phyloP scores from a whole-genome alignment of 805 yeast species.

The Nakazawaea molendinolei region DNA sequence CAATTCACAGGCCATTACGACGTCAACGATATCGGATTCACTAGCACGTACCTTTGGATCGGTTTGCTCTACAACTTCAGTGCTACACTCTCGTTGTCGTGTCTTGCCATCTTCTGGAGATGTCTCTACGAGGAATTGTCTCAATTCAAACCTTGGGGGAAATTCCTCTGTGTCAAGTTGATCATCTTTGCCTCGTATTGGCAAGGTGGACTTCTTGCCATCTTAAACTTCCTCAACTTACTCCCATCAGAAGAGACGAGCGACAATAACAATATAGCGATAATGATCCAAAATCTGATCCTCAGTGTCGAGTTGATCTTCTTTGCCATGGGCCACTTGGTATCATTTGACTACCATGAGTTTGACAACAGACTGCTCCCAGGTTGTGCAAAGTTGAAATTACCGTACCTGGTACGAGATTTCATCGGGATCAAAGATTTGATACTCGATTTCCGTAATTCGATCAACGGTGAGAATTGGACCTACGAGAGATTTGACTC shows the following conservation, averaged over 20 bases:
- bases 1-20: constrained; percentile 44
- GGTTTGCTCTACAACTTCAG: constrained; percentile 69
- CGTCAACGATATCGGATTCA: constrained; percentile 39
- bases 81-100: constrained; percentile 76
- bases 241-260: constrained; percentile 25
- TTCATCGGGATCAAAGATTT: constrained; percentile 74
- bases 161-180: constrained; percentile 86
- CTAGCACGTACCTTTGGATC: constrained; percentile 55
- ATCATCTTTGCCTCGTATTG: constrained; percentile 97
- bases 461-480: constrained; percentile 65
- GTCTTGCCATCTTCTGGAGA: constrained; percentile 88
- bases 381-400: constrained; percentile 59
- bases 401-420: constrained; percentile 64
- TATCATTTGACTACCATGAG: constrained; percentile 73
- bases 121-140: constrained; percentile 72
- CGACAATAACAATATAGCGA: constrained; percentile 35
- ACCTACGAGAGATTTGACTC: constrained; percentile 82
- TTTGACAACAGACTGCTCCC: constrained; percentile 58
- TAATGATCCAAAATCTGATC: constrained; percentile 67
- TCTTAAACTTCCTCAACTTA: constrained; percentile 41
- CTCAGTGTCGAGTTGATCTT: constrained; percentile 79
- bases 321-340: constrained; percentile 85
- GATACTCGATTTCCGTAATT: constrained; percentile 63
- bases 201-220: constrained; percentile 71
- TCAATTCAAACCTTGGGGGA: constrained; percentile 84